Evolutionary conservation across 345 rosid species (phyloP), one percentile per base, ranked within the genome.

Genomic region (Citrus medica): DNA sequence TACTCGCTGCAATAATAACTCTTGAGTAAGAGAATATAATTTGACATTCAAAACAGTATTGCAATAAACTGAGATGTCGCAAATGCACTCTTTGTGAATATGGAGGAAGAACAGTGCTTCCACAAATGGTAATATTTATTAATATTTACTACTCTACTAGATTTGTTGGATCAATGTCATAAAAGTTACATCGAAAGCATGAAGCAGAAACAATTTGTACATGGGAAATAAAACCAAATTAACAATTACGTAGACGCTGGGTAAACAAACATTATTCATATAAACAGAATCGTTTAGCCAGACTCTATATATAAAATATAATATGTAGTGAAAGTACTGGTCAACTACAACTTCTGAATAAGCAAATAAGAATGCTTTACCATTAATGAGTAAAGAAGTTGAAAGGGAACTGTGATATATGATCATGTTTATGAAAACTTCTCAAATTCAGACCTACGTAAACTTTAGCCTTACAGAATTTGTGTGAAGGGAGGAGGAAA

Each of bases 1-100:
- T 94, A 97, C 87, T 94, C 96, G 75, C 98, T 94, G 88, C 87
- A 83, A 79, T 77, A 77, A 53, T 51, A 55, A 68, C 72, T 46
- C 35, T 35, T 35, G 38, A 27, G 56, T 65, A 55, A 82, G 76
- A 79, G 68, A 62, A 40, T 77, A 62, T n/a, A 24, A 64, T 48
- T n/a, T 7, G 32, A 53, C 33, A 30, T 17, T 35, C 22, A 76
- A 69, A 76, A n/a, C 12, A 12, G 62, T 51, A 53, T 61, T 69
- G 32, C 14, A 56, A 75, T 17, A 46, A 51, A 38, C 6, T 21
- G 6, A 51, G 33, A 35, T 42, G 7, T 71, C 67, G 7, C 67
- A 12, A 42, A 51, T 42, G 4, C 51, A 38, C 28, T 72, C 51
- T 35, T 55, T 32, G 46, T 71, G 35, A 37, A 59, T 60, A 27